A percentile compares a stretch with the other conserved stretches of the same genome.
Conservation (phyloP, 768 basidiomycete genomes). For the Nevesoporus exiguus region DNA sequence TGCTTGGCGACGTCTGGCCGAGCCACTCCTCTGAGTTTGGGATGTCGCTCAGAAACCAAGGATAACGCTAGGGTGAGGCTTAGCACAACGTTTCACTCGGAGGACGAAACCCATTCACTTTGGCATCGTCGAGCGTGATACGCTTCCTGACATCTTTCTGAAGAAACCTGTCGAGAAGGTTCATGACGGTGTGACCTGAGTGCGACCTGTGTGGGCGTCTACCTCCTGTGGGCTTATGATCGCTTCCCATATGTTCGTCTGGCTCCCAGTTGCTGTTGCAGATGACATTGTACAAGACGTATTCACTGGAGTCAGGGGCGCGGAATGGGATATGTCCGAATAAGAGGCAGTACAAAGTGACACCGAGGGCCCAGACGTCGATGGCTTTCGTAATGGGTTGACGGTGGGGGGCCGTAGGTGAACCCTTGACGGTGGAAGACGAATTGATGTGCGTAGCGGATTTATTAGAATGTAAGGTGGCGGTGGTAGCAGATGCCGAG, state of each 20-base stretch:
- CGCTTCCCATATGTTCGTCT: conserved; percentile 67
- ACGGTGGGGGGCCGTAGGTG: conserved; percentile 22
- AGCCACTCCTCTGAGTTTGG: conserved; percentile 70
- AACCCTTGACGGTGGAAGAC: conserved; percentile 28
- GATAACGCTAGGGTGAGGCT: conserved; percentile 41
- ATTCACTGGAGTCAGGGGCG: conserved; percentile 58
- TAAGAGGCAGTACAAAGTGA: conserved; percentile 91
- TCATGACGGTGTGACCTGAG: conserved; percentile 62
- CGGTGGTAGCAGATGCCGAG: conserved; percentile 29
- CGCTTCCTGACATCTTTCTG: conserved; percentile 75
- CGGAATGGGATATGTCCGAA: conserved; percentile 85
- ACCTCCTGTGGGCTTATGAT: conserved; percentile 62
- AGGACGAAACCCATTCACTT: conserved; percentile 46
- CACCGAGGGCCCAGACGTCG: conserved; percentile 97
- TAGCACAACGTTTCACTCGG: neutral
- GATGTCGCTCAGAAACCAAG: conserved; percentile 71
- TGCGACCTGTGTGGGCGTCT: conserved; percentile 42
- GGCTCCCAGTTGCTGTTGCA: conserved; percentile 72
- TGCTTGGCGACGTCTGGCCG: conserved; percentile 50
- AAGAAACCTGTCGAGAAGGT: conserved; percentile 70
- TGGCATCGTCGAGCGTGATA: conserved; percentile 77
- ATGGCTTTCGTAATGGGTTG: conserved; percentile 86
- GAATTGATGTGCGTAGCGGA: conserved; percentile 31
- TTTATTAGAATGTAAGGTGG: conserved; percentile 30
- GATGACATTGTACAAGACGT: conserved; percentile 74